Evolutionary conservation across 2,329 filamentous ascomycete species (phyloP).

Genomic region (Aspergillus pseudoterreus): DNA sequence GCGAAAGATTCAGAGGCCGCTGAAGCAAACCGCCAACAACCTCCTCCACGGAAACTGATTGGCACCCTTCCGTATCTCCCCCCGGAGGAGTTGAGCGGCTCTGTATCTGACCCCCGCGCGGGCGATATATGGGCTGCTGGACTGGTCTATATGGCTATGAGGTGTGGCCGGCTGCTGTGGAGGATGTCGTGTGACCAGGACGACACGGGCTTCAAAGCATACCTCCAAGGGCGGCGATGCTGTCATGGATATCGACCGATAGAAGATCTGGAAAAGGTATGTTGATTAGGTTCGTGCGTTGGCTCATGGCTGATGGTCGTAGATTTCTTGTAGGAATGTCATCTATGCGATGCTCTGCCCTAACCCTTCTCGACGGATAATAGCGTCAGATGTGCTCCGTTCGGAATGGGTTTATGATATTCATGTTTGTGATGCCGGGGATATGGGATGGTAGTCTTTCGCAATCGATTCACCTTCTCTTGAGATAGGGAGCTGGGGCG

Average conservation of each 20-base stretch:
- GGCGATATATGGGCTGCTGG: constrained; percentile 30
- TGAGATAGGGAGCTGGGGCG: too few species aligned
- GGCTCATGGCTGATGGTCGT: neutral
- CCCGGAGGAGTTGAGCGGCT: constrained; percentile 55
- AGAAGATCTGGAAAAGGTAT: constrained; percentile 22
- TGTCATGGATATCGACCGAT: constrained; percentile 24
- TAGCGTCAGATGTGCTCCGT: constrained; percentile 16
- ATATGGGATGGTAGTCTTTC: constrained; percentile 6
- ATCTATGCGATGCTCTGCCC: constrained; percentile 31
- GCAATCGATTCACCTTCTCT: too few species aligned
- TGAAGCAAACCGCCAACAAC: neutral
- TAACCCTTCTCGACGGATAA: constrained; percentile 19
- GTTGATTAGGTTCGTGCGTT: neutral
- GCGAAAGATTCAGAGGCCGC: constrained; percentile 2
- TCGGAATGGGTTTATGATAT: constrained; percentile 27
- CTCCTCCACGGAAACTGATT: constrained; percentile 34
- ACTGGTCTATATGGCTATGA: constrained; percentile 25
- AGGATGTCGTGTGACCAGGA: constrained; percentile 20
- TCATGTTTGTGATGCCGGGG: constrained; percentile 20
- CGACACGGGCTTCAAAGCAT: constrained; percentile 23
- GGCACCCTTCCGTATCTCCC: constrained; percentile 80
- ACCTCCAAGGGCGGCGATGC: constrained; percentile 14
- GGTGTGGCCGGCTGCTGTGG: constrained; percentile 25
- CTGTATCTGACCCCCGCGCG: constrained; percentile 4
- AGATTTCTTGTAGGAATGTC: constrained; percentile 21